Evolutionary conservation across 2,329 filamentous ascomycete species (phyloP), one percentile per base, ranked within the genome.

Genomic region (Colletotrichum endophyticum): DNA sequence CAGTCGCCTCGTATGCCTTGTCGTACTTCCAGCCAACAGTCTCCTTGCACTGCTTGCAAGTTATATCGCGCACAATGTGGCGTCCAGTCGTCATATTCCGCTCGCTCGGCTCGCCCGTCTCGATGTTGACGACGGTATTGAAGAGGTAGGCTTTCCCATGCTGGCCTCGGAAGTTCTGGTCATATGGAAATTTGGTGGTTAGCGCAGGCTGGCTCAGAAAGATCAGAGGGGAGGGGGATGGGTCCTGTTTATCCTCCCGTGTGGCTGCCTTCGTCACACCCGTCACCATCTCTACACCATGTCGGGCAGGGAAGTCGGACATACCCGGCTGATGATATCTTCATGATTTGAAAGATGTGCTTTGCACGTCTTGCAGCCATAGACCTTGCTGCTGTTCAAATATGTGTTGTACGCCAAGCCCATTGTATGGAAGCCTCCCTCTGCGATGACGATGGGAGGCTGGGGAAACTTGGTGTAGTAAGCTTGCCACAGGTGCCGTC

Each of bases 21-120:
- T 99, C 97, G 84, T 99, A 99, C 85, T 98, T 99, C 97, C 97
- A 99, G 44, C 97, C 97, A 70, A 99, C 97, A 34, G 94, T 94
- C 85, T 96, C 94, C 83, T 94, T 94, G 91, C 97, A 99, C 85
- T 98, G 95, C 75, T 94, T 91, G 88, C 97, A 99, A 75, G 89
- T 89, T 81, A 99, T 98, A 84, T 99, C 97, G 75, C 97, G 94
- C 64, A 99, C 97, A 73, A 99, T 91, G 86, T 99, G 97, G 71
- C 95, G 92, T 70, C 97, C 97, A 1, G 97, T 99, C 16, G 97
- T 99, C 97, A 99, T 99, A 87, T 94, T 98, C 79, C 97, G 95
- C 87, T 99, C 97, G 83, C 91, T 94, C n/a, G 96, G 92, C 77
- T 98, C 95, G 80, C 94, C 94, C 62, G 93, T 89, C 79, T 93